Evolutionary conservation across 371 early-diverging fungal species (phyloP).

Genomic region (Basidiobolus meristosporus): DNA sequence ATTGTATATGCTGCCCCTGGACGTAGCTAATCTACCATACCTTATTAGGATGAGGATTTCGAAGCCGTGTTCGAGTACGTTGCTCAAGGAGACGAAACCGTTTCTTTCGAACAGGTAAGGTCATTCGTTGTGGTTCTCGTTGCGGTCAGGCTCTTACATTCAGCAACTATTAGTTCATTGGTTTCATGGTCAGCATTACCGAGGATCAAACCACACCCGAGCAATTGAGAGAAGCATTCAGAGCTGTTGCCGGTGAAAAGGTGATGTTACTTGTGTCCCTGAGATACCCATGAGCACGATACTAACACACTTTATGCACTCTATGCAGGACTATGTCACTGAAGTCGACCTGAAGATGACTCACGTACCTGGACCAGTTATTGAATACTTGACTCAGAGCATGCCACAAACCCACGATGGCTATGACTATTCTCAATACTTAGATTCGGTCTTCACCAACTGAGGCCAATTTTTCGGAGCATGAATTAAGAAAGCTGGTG

Average conservation of each 20-base stretch:
- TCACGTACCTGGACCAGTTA: slow-evolving; percentile 38
- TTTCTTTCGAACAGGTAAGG: slow-evolving; percentile 63
- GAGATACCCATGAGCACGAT: not conserved
- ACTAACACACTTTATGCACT: slow-evolving; percentile 6
- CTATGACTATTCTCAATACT: no score
- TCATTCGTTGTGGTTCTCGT: not conserved
- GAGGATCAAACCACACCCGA: slow-evolving; percentile 84
- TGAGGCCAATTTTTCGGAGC: no score
- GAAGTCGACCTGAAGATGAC: slow-evolving; percentile 46
- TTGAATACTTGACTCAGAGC: slow-evolving; percentile 44
- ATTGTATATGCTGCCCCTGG: not conserved
- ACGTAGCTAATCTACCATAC: not conserved
- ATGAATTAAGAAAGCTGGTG: no score
- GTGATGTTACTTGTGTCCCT: slow-evolving; percentile 5
- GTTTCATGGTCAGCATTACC: slow-evolving; percentile 65
- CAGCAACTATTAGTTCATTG: slow-evolving; percentile 31
- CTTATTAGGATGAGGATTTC: slow-evolving; percentile 45
- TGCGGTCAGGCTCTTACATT: not conserved
- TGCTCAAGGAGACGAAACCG: slow-evolving; percentile 28
- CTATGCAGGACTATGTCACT: slow-evolving; percentile 35
- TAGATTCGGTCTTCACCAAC: no score
- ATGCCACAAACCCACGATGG: slow-evolving; percentile 37
- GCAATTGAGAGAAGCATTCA: slow-evolving; percentile 72
- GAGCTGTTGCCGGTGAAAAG: slow-evolving; percentile 66
- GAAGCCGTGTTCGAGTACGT: slow-evolving; percentile 40